Evolutionary conservation across 768 basidiomycete species (phyloP).

Genomic region (Podaxis pistillaris): DNA sequence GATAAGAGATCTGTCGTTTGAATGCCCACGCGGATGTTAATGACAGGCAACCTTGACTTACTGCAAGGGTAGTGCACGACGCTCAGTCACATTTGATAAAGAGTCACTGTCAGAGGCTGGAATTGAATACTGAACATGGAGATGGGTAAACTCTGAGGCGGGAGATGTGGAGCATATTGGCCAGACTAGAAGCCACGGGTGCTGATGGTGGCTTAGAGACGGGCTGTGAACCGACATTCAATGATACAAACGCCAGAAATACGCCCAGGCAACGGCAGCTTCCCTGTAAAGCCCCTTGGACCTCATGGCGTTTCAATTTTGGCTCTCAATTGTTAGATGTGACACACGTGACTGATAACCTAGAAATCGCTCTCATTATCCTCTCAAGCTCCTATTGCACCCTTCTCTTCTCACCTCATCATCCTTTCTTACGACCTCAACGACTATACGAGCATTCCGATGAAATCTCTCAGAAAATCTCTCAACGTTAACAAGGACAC

Average conservation of each 20-base stretch:
- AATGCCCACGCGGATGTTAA: too few species aligned
- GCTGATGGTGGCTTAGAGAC: neutral
- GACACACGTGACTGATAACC: conserved; percentile 12
- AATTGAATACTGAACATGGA: neutral
- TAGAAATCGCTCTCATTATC: conserved; percentile 4
- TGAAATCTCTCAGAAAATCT: conserved; percentile 85
- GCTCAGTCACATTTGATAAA: neutral
- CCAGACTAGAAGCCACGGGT: neutral
- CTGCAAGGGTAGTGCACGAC: too few species aligned
- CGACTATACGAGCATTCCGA: conserved; percentile 25
- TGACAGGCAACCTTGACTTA: too few species aligned
- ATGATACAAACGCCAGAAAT: conserved; percentile 1
- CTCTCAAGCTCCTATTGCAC: conserved; percentile 1
- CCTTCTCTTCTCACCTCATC: conserved; percentile 15
- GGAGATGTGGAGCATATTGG: neutral
- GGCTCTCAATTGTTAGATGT: conserved; percentile 2
- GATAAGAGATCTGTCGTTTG: too few species aligned
- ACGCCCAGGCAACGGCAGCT: neutral
- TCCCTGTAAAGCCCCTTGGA: neutral
- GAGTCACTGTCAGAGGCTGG: neutral
- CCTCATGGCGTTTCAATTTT: conserved; percentile 2
- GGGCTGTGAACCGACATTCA: neutral
- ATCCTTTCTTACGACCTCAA: conserved; percentile 9
- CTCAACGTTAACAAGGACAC: conserved; percentile 65
- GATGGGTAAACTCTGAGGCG: neutral